Evolutionary conservation across 257 asterid genomes (phyloP), one percentile per base, ranked within the genome.

Genomic region (Echium plantagineum): DNA sequence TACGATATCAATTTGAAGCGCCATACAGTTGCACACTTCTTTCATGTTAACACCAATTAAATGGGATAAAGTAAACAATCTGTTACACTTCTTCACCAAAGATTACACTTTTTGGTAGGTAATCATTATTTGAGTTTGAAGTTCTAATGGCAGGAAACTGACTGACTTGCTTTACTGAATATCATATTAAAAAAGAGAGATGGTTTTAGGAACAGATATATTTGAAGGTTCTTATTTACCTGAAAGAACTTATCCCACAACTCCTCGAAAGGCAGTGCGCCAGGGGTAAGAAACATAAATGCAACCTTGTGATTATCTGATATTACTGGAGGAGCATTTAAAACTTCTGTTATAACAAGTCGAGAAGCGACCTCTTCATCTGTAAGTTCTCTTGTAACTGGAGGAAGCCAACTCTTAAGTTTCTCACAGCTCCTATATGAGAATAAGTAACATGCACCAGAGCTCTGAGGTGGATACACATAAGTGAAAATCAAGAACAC

Each of bases 231-330:
- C 49, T 42, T 5, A 51, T 16, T 61, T 74, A 89, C 99, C 97
- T 93, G 95, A 72, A 93, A 93, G 77, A 93, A 93, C 64, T 75
- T 84, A 64, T 93, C 96, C 99, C 99, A 93, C 28, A 93, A 87
- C 86, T 65, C 85, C 84, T 93, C 99, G 71, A 89, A 89, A 58
- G 99, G 99, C 67, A 93, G 80, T 64, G 99, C 83, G 55, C 99
- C 96, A 30, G 99, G 97, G 49, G 89, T 93, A 76, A 93, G 76
- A 69, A 89, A 93, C 66, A 93, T 62, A 83, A 93, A 93, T 20
- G 99, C 97, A 67, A 93, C 79, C 71, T 93, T 89, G 47, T 95
- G 95, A 48, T 35, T 81, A 54, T 66, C 48, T 22, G 89, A 60
- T 68, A 71, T 66, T 35, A 74, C 32, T 54, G 71, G 81, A 24